Base-by-base conservation (phyloP, 2,329 filamentous ascomycete genomes). In the Scytalidium sp. region DNA sequence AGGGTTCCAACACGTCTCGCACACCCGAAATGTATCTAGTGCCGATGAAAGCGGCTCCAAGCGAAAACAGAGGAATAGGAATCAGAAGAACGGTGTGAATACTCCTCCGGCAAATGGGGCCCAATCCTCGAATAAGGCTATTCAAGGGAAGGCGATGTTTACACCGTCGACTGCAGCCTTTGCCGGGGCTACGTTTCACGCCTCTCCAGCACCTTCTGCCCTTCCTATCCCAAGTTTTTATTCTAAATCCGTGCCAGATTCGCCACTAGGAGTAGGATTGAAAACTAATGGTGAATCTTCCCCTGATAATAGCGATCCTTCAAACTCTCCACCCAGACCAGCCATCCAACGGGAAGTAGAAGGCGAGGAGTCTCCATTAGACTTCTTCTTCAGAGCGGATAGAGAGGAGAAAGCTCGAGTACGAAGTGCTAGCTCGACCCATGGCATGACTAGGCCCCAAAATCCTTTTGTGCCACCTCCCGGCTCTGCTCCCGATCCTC, bases 161-260 rank as follows among this genome's bases (percentile, higher is more conserved):
- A 68, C 64, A 13, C 76, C 75, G 19, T 73, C 76, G 19, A 49
- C 53, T 29, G 46, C 59, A 27, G 61, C 59, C 10, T 99, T 96
- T 70, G 94, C 94, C 36, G 94, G 93, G 13, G 88, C 93, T 27
- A 95, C 91, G 4, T 99, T 97, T 67, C 92, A 97, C 68, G 89
- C 91, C 39, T 97, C 94, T 8, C 94, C 94, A 19, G 93, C 92
- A 2, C 88, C 94, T 1, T 95, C 91, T 8, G 85, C 90, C 20
- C 76, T 99, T 25, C 94, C 94, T 1, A 87, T 97, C 51, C 94
- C 94, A 10, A 95, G 87, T 63, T 96, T 97, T 67, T 81, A 88
- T 54, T 86, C 87, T 22, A 92, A 87, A 61, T 84, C 89, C 0
- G 77, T 88, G 11, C 84, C 85, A 3, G 85, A 87, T 50, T 85